These are phyloP conservation scores for Leishmania major DNA, from an alignment of 208 protist species.

Conservation along the genomic window DNA sequence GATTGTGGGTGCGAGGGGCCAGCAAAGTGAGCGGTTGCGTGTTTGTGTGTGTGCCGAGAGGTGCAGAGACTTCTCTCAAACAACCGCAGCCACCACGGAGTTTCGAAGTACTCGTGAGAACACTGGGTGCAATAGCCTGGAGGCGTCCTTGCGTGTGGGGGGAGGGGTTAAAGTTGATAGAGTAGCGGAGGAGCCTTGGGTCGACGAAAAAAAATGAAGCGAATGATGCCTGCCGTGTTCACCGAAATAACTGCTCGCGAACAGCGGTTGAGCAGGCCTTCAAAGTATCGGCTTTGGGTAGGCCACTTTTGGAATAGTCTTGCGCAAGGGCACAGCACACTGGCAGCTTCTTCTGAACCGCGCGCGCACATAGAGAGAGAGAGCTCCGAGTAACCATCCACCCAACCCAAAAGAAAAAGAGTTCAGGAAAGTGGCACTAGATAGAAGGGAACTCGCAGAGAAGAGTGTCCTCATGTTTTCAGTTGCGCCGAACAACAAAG, in stretches of 20 bases:
- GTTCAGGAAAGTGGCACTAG: background rate
- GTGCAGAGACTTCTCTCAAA: background rate
- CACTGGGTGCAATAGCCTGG: background rate
- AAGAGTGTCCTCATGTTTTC: background rate
- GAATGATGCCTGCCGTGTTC: background rate
- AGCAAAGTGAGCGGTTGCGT: background rate
- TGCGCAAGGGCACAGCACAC: background rate
- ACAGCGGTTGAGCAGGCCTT: background rate
- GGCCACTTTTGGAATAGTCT: background rate
- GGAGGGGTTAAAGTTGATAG: background rate
- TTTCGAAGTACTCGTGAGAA: background rate
- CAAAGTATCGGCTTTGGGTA: background rate
- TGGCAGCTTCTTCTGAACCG: background rate
- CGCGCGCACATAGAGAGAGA: background rate
- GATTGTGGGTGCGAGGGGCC: background rate
- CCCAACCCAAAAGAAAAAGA: background rate
- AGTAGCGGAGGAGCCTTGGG: background rate
- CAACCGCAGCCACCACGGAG: background rate
- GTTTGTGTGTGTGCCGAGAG: background rate
- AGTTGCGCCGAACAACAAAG: background rate
- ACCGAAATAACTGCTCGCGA: background rate
- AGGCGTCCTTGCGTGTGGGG: background rate
- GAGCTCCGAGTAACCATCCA: background rate
- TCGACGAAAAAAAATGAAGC: background rate
- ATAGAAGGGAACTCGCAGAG: background rate